A percentile compares a stretch with the other conserved stretches of the same genome.
phyloP scores from a whole-genome alignment of 2,329 filamentous ascomycete genomes.

The Hymenoscyphus scutula region DNA sequence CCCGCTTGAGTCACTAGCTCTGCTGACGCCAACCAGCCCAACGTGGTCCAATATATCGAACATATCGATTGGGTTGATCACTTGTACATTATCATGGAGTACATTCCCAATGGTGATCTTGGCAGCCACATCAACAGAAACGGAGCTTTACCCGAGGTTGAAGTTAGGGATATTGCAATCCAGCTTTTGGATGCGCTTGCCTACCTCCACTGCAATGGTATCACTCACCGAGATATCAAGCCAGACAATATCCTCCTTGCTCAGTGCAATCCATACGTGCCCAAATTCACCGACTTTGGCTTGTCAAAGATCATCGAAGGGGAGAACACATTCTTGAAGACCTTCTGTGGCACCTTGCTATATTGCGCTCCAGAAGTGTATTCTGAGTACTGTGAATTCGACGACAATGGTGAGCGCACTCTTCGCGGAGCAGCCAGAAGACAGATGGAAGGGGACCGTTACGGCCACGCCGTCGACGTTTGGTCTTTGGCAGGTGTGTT shows the following conservation, averaged over 20 bases:
- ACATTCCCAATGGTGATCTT: conserved; percentile 76
- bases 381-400: conserved; percentile 65
- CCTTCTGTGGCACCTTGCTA: conserved; percentile 91
- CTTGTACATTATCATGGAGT: conserved; percentile 98
- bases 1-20: not conserved
- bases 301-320: conserved; percentile 91
- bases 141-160: conserved; percentile 62
- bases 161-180: conserved; percentile 68
- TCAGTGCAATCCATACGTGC: conserved; percentile 66
- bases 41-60: conserved; percentile 90
- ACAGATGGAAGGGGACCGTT: conserved; percentile 54
- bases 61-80: conserved; percentile 78
- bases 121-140: conserved; percentile 66
- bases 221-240: conserved; percentile 98
- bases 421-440: conserved; percentile 37
- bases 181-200: conserved; percentile 80
- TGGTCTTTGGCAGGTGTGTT: conserved; percentile 95
- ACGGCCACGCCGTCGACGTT: conserved; percentile 89
- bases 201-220: conserved; percentile 83
- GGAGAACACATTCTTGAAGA: conserved; percentile 88
- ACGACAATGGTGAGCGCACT: conserved; percentile 61
- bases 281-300: conserved; percentile 96
- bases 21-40: conserved; percentile 51
- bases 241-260: conserved; percentile 94
- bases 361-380: conserved; percentile 98